These are phyloP conservation scores for Vararia minispora DNA, from an alignment of 768 basidiomycete species.

Conservation along the genomic window DNA sequence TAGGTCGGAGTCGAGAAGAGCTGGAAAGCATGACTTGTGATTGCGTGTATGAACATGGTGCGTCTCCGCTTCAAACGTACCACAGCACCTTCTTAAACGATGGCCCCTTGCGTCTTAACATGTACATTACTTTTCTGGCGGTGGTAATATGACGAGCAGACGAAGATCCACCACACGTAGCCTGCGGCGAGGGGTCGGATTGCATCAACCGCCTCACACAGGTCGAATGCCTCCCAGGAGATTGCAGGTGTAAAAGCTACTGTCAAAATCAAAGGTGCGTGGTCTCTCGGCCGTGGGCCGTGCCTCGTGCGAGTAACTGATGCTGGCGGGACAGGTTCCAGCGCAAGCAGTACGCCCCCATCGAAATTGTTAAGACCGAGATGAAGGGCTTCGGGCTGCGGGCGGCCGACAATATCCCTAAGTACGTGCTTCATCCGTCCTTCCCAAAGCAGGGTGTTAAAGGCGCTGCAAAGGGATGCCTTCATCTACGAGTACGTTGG, in stretches of 20 bases:
- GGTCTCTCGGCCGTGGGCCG: not conserved
- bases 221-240: slow-evolving; percentile 86
- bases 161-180: slow-evolving; percentile 44
- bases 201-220: slow-evolving; percentile 97
- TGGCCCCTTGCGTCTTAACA: not conserved
- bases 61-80: slow-evolving; percentile 28
- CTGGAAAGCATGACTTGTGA: slow-evolving; percentile 95
- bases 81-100: not conserved
- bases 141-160: slow-evolving; percentile 37
- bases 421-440: slow-evolving; percentile 31
- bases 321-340: slow-evolving; percentile 54
- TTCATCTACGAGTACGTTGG: slow-evolving; percentile 99
- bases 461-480: slow-evolving; percentile 48
- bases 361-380: slow-evolving; percentile 88
- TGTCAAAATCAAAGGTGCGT: slow-evolving; percentile 92
- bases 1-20: slow-evolving; percentile 82
- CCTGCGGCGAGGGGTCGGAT: slow-evolving; percentile 82
- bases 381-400: slow-evolving; percentile 94
- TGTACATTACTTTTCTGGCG: not conserved
- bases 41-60: slow-evolving; percentile 75
- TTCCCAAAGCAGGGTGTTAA: no score
- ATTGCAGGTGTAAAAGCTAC: slow-evolving; percentile 71
- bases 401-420: slow-evolving; percentile 53
- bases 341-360: slow-evolving; percentile 68
- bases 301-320: not conserved